Base-by-base conservation (phyloP, 2,329 filamentous ascomycete genomes). In the Anisogramma anomala region DNA sequence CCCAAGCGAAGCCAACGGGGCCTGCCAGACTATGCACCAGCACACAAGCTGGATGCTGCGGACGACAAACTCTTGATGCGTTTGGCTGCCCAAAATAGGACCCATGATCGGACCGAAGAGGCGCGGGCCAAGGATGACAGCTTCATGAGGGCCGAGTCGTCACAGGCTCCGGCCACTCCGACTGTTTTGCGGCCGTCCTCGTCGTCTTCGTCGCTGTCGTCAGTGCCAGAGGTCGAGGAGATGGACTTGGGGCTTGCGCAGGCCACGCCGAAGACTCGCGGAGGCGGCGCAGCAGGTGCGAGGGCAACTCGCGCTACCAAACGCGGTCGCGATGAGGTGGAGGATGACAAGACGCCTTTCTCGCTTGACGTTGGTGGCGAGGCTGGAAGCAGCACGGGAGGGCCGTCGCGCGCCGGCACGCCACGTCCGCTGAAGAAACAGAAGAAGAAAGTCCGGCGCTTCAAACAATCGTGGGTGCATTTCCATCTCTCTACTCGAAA, bases 401-500 rank as follows among this genome's bases (percentile, higher is more conserved):
- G 66, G 34, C 68, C 63, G 49, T 80, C 77, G 23, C 72, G 77
- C 50, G 74, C 74, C 42, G 72, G 66, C 41, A 82, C 78, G 23
- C 78, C 77, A 6, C 63, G 69, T 32, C 63, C 73, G 23, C 60
- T 65, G 45, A 79, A 79, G 66, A 79, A 72, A 59, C 38, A 41
- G 25, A 40, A 41, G 25, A 40, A 41, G 18, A 32, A 33, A 35
- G 64, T 68, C 36, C 72, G 75, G 45, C 76, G 79, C 50, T 70
- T 81, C 55, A 82, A 83, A 62, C 73, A 70, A 58, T 83, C 79
- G 79, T 80, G 65, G 72, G 77, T 78, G 41, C 36, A 41, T 37
- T 32, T 22, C 41, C 8, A 39, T 38, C 19, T 18, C 27, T 22
- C 5, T 18, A 8, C 13, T 13, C 17, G 22, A 23, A 9, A n/a